phyloP scores from a whole-genome alignment of 2,329 filamentous ascomycete species.

The Teratosphaeria destructans region DNA sequence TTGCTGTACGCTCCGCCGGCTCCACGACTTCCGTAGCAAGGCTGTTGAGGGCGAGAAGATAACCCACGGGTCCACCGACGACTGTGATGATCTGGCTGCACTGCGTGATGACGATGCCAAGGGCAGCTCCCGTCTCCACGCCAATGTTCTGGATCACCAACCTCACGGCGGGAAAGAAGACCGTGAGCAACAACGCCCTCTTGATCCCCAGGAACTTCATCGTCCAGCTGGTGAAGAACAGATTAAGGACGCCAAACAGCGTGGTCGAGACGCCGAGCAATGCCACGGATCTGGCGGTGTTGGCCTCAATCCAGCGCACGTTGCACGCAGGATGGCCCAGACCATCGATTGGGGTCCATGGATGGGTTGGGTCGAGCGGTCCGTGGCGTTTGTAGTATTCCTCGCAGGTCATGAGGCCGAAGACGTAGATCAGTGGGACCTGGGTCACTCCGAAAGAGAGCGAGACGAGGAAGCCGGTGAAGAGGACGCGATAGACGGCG shows the following conservation, averaged over 20 bases:
- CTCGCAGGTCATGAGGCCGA: slow-evolving; percentile 63
- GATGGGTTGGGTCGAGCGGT: slow-evolving; percentile 22
- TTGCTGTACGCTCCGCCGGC: slow-evolving; percentile 49
- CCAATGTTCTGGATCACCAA: slow-evolving; percentile 55
- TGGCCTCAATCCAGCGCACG: slow-evolving; percentile 52
- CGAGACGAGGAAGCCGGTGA: slow-evolving; percentile 52
- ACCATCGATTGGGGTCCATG: slow-evolving; percentile 24
- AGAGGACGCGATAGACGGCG: slow-evolving; percentile 37
- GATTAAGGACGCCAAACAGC: slow-evolving; percentile 55
- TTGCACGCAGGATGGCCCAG: slow-evolving; percentile 37
- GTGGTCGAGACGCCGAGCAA: slow-evolving; percentile 58
- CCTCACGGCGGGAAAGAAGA: slow-evolving; percentile 53
- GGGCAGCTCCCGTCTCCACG: slow-evolving; percentile 48
- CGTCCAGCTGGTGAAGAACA: slow-evolving; percentile 57
- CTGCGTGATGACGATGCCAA: slow-evolving; percentile 60
- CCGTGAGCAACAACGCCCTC: slow-evolving; percentile 51
- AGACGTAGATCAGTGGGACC: slow-evolving; percentile 51
- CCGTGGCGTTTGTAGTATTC: slow-evolving; percentile 52
- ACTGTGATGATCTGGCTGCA: slow-evolving; percentile 57
- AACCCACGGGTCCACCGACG: slow-evolving; percentile 58
- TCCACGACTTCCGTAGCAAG: slow-evolving; percentile 56
- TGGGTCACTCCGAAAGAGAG: slow-evolving; percentile 42
- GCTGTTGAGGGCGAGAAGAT: slow-evolving; percentile 58
- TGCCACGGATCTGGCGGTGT: slow-evolving; percentile 53
- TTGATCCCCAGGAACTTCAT: slow-evolving; percentile 58